These are phyloP conservation scores for Cairneyella variabilis DNA, from an alignment of 495 filamentous ascomycete genomes.

Conservation along the genomic window DNA sequence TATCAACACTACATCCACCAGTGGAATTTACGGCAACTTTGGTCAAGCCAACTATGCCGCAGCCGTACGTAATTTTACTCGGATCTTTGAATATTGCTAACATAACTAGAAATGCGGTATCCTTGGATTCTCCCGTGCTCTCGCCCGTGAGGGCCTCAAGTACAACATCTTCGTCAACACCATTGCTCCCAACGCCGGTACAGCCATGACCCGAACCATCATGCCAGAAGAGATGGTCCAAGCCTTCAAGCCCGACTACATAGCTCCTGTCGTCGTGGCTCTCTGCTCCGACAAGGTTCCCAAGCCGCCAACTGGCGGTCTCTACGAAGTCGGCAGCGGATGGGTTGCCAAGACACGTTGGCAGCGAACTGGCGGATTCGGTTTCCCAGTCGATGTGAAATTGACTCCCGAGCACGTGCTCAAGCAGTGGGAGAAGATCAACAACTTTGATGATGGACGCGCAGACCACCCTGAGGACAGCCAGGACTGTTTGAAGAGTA, in stretches of 20 bases:
- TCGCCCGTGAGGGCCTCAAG: conserved; percentile 91
- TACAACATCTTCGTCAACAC: conserved; percentile 99
- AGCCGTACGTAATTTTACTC: conserved; percentile 53
- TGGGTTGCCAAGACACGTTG: conserved; percentile 91
- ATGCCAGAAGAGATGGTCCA: conserved; percentile 97
- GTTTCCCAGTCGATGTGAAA: conserved; percentile 85
- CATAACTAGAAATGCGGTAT: conserved; percentile 77
- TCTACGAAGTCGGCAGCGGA: conserved; percentile 96
- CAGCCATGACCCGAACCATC: conserved; percentile 91
- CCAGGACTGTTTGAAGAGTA: conserved; percentile 72
- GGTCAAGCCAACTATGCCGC: conserved; percentile 97
- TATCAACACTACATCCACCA: conserved; percentile 93
- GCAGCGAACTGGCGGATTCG: conserved; percentile 88
- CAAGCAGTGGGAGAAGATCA: conserved; percentile 73
- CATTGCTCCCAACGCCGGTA: conserved; percentile 96
- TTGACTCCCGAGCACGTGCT: conserved; percentile 84
- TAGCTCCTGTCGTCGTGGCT: conserved; percentile 86
- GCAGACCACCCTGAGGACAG: conserved; percentile 83
- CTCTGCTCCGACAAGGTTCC: conserved; percentile 88
- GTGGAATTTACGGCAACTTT: conserved; percentile 98
- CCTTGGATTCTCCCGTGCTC: conserved; percentile 87
- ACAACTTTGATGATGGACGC: conserved; percentile 84
- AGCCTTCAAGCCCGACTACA: conserved; percentile 99
- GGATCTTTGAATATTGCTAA: conserved; percentile 16
- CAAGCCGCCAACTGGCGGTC: conserved; percentile 74